These are phyloP conservation scores for Talaromyces adpressus DNA, from an alignment of 495 filamentous ascomycete genomes.

Conservation along the genomic window DNA sequence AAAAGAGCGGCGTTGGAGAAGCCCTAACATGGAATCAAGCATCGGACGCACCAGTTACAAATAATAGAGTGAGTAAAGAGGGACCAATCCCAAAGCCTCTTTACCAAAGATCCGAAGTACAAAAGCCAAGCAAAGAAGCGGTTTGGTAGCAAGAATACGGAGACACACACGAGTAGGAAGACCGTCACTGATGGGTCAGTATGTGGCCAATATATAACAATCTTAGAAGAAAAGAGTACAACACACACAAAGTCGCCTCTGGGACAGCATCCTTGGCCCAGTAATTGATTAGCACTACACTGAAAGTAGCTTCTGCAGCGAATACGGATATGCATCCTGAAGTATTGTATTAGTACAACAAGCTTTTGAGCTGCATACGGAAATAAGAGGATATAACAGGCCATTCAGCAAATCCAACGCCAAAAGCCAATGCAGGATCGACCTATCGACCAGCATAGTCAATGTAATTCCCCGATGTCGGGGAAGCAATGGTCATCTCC, in stretches of 20 bases:
- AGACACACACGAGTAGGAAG: conserved; percentile 16
- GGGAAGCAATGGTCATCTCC: conserved; percentile 27
- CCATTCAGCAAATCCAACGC: conserved; percentile 16
- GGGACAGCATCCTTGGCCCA: conserved; percentile 17
- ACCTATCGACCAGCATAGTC: conserved; percentile 29
- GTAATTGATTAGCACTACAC: conserved; percentile 27
- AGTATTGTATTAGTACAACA: no score
- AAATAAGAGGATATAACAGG: conserved; percentile 7
- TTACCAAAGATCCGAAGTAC: conserved; percentile 21
- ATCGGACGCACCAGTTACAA: no score
- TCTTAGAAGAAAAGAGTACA: background rate
- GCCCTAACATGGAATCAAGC: no score
- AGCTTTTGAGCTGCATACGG: no score
- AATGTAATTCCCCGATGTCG: conserved; percentile 23
- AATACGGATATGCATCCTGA: conserved; percentile 13
- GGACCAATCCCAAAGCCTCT: no score
- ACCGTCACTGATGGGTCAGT: conserved; percentile 16
- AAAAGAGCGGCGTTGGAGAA: no score
- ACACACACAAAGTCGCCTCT: conserved; percentile 14
- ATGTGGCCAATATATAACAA: no score
- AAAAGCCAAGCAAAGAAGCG: conserved; percentile 24
- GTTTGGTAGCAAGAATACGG: conserved; percentile 20
- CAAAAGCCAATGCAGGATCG: conserved; percentile 26
- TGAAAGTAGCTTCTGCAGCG: conserved; percentile 30
- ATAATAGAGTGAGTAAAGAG: no score